Evolutionary conservation across 352 stramenopile species (phyloP), one percentile per base, ranked within the genome.

Genomic region (Globisporangium paroecandrum): DNA sequence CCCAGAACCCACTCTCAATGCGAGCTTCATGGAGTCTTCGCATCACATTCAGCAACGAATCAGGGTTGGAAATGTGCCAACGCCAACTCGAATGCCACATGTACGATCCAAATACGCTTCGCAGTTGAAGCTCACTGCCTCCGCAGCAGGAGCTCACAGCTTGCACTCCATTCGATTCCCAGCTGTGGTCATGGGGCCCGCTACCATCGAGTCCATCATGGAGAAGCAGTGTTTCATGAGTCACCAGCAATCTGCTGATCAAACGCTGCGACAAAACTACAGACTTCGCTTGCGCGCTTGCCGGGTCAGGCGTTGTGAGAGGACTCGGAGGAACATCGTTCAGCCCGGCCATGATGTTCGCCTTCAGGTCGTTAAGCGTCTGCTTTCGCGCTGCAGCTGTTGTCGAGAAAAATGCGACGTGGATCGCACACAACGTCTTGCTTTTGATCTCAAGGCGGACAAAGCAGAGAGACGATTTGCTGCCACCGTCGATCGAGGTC

Each of bases 71-170:
- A 38, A 96, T 74, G 69, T 91, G 76, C 89, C 89, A 96, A 53
- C 82, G 82, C 87, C 87, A 96, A 62, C 83, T 93, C 15, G 84
- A 89, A 67, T 94, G 85, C 89, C 89, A 96, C 73, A 96, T 91
- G 56, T 94, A 95, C 3, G 89, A 80, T 29, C 87, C 85, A 71
- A 95, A 96, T 4, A 95, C 85, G 68, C 79, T 88, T 25, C 80
- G 80, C 22, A 91, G 64, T 61, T 87, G 79, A 13, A 96, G 58
- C 34, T 94, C 86, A 71, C 81, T 93, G 32, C 89, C 89, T 8
- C 85, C 87, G 51, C 89, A 96, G 58, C 89, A 96, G 29, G 71
- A 76, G 55, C 58, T 86, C 43, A 86, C 74, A 29, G 85, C 27
- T 18, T 72, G 68, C 0, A 9, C 27, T 9, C 47, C 56, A 24